Evolutionary conservation across 2,329 filamentous ascomycete species (phyloP), one percentile per base, ranked within the genome.

Genomic region (Arthrobotrys pseudoclavata): DNA sequence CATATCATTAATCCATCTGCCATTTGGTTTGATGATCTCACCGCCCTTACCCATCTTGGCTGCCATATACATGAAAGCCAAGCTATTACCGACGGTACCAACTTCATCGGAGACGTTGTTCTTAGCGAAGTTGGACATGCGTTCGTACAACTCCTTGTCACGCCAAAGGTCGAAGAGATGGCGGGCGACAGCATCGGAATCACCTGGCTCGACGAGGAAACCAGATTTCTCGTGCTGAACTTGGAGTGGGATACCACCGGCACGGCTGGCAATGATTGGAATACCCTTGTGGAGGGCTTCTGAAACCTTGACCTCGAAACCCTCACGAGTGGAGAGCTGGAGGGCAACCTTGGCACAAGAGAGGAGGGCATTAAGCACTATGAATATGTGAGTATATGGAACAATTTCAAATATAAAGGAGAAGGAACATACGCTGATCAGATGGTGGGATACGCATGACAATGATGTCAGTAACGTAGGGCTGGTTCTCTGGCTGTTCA

Each of bases 281-380:
- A 91, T 89, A 13, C 92, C 92, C 52, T 93, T 92, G 82, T 94
- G 92, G 22, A 95, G 86, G 0, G 91, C 92, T 84, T 96, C 93
- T 0, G 91, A 93, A 4, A 96, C 92, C 84, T 96, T 96, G 81
- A 96, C 91, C 83, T 96, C 92, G 81, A 96, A 96, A 0, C 92
- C 92, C 82, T 96, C 92, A 40, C 91, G 88, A 0, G 91, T 94
- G 1, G 91, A 94, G 4, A 96, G 88, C 83, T 96, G 92, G 6
- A 96, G 87, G 0, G 91, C 91, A 6, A 94, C 88, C 70, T 90
- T 88, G 0, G 91, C 90, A 61, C 91, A 90, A 42, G 90, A 89
- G 78, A 96, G 87, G 48, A 96, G 85, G 0, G 89, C 89, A 83
- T 96, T 94, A 81, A 96, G 88, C 20, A 94, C 79, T 80, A 61